phyloP scores from a whole-genome alignment of 352 stramenopile genomes.

The Pythium myriotylum region DNA sequence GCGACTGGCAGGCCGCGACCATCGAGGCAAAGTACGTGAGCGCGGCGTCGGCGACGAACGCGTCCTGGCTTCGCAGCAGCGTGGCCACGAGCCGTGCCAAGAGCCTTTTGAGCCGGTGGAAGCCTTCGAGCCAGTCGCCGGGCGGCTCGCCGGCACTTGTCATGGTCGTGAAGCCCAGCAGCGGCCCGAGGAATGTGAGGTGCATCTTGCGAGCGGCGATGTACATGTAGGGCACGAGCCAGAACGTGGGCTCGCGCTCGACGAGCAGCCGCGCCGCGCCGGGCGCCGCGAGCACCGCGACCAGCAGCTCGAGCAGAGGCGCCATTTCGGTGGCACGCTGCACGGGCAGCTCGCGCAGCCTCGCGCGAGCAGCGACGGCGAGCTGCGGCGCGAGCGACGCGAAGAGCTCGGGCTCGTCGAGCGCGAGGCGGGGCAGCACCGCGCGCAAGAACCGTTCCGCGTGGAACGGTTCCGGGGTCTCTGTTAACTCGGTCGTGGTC shows the following conservation, averaged over 20 bases:
- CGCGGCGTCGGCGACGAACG: conserved; percentile 51
- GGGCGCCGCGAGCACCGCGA: conserved; percentile 42
- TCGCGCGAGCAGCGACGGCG: conserved; percentile 44
- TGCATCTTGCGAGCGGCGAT: conserved; percentile 35
- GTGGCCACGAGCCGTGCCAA: conserved; percentile 34
- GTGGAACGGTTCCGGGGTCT: conserved; percentile 5
- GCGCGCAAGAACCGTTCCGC: conserved; percentile 40
- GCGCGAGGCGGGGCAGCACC: conserved; percentile 30
- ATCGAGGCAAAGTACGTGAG: conserved; percentile 53
- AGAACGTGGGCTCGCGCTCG: conserved; percentile 14
- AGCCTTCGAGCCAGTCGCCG: conserved; percentile 37
- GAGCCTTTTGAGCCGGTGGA: conserved; percentile 29
- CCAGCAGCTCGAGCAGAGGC: conserved; percentile 34
- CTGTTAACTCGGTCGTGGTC: too few species aligned
- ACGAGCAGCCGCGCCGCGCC: conserved; percentile 35
- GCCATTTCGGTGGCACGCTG: conserved; percentile 42
- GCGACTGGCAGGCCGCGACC: conserved; percentile 28
- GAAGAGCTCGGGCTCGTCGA: conserved; percentile 10
- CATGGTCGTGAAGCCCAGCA: conserved; percentile 62
- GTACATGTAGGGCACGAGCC: conserved; percentile 37
- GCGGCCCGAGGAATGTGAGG: conserved; percentile 52
- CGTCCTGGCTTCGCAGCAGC: conserved; percentile 42
- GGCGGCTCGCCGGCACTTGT: conserved; percentile 39
- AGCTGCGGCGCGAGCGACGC: conserved; percentile 36
- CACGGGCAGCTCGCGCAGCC: conserved; percentile 50